Base-by-base conservation (phyloP, 225 moss, liverwort and hornwort species). In the Pseudisothecium myosuroides region DNA sequence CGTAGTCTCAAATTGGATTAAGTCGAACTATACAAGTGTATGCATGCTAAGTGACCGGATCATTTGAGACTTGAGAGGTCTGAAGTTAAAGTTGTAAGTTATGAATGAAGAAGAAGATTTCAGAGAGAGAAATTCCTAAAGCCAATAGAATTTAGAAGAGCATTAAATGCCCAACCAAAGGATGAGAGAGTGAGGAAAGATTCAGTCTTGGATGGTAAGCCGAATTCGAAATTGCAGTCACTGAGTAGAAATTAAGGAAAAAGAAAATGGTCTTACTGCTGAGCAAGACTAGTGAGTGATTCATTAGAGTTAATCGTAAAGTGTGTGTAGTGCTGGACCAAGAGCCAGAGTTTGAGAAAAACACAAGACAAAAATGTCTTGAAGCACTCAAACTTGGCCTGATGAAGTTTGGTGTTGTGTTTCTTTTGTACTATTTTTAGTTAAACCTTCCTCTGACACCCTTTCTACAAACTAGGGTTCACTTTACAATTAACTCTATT, bases 341-440 rank as follows among this genome's bases (percentile, higher is more conserved):
- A 0, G 12, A 68, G 12, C 1, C 2, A 1, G 20, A 68, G 68
- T 68, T 68, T 22, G 39, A 68, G 7, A 23, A 68, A 68, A 11
- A 22, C 0, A 22, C 1, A 21, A 1, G 22, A 21, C 5, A 0
- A 67, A 67, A 67, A 12, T 67, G n/a, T 6, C 1, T 66, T 36
- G 34, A 7, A 21, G 21, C 12, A n/a, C 3, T 22, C 0, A 68
- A 64, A 64, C 2, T 64, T 32, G 21, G 54, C 29, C 2, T 64
- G 1, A 64, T 32, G 32, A 17, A 64, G 32, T 64, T 64, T n/a
- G 3, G 7, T 21, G 6, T n/a, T n/a, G 2, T 37, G 10, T 67
- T 31, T 63, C 29, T 66, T 64, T 64, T 17, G 32, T 64, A 34
- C 32, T 62, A 62, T 62, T 62, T 7, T 29, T 62, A 62, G 15